Evolutionary conservation across 2,329 filamentous ascomycete species (phyloP).

Genomic region (Sarocladium strictum): DNA sequence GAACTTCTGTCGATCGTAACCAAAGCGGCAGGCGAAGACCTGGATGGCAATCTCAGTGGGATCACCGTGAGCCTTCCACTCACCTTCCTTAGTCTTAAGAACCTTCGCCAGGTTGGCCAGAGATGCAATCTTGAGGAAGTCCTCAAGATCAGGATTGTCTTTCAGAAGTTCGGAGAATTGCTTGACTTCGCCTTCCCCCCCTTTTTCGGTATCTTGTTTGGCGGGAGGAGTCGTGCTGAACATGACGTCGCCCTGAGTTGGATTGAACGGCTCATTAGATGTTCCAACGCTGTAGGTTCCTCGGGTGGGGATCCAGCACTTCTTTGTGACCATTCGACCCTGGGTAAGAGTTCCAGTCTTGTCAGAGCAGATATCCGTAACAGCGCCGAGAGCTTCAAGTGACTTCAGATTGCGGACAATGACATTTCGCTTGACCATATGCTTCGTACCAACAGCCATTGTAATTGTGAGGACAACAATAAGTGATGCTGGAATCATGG

Average conservation of each 20-base stretch:
- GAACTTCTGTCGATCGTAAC: constrained; percentile 28
- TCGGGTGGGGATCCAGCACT: constrained; percentile 43
- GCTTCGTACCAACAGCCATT: constrained; percentile 48
- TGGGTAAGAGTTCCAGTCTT: constrained; percentile 51
- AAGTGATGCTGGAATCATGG: constrained; percentile 47
- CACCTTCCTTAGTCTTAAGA: constrained; percentile 42
- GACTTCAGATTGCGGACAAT: constrained; percentile 46
- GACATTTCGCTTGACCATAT: constrained; percentile 47
- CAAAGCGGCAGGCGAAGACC: constrained; percentile 50
- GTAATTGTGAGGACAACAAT: constrained; percentile 51
- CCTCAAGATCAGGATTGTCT: constrained; percentile 40
- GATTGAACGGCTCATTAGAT: constrained; percentile 52
- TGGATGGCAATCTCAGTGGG: constrained; percentile 53
- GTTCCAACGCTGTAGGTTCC: constrained; percentile 41
- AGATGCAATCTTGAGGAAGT: constrained; percentile 57
- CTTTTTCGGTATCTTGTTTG: constrained; percentile 19
- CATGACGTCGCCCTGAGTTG: constrained; percentile 41
- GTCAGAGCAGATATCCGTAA: constrained; percentile 52
- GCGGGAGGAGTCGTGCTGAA: constrained; percentile 29
- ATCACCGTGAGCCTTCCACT: constrained; percentile 61
- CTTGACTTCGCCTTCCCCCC: constrained; percentile 21
- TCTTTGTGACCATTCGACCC: constrained; percentile 48
- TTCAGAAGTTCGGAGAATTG: constrained; percentile 28
- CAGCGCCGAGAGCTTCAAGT: constrained; percentile 48
- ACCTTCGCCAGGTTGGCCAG: constrained; percentile 62